Evolutionary conservation across 1,284 basidiomycete species (phyloP), one percentile per base, ranked within the genome.

Genomic region (Sanguinoderma infundibulare): DNA sequence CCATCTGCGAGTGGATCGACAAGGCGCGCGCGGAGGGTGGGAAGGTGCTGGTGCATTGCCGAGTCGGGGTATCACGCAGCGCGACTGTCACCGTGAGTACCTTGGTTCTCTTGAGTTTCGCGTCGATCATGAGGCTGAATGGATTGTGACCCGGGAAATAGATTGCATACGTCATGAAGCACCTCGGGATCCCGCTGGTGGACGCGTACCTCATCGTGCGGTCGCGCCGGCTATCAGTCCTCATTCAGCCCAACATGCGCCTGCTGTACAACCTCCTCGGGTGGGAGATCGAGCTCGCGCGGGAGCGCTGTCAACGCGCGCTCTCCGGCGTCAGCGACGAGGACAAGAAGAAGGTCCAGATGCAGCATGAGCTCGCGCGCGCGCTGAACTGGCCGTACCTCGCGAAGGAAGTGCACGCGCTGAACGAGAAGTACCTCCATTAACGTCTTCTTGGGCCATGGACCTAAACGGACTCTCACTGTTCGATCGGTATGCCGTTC

Each of bases 101-200:
- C 9, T 9, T 28, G n/a, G n/a, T 40, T 51, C 17, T 62, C 59
- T 52, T 59, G 65, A 53, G 14, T 56, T 57, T 64, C 34, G 53
- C 49, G 22, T 12, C 2, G 34, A 30, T 28, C 28, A 32, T 12
- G 24, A 22, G 20, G 39, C 36, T 53, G 32, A 60, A 51, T n/a
- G 52, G 53, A 42, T 61, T 20, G 15, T 36, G 2, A 12, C 36
- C 2, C 32, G 24, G 39, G 39, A 6, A 22, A n/a, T 52, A 86
- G 85, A 96, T 99, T 72, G 97, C 96, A 9, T 98, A 98, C 76
- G 91, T 98, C 70, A 98, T 98, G 96, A 93, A 96, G 72, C 88
- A 96, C 72, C 86, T 96, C n/a, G 81, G 84, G 44, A 80, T 98
- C 55, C 89, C 91, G 44, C 87, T 98, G 57, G 94, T 96, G 65